These are phyloP conservation scores for Boletus subparvulus DNA, from an alignment of 768 basidiomycete species.

Conservation along the genomic window DNA sequence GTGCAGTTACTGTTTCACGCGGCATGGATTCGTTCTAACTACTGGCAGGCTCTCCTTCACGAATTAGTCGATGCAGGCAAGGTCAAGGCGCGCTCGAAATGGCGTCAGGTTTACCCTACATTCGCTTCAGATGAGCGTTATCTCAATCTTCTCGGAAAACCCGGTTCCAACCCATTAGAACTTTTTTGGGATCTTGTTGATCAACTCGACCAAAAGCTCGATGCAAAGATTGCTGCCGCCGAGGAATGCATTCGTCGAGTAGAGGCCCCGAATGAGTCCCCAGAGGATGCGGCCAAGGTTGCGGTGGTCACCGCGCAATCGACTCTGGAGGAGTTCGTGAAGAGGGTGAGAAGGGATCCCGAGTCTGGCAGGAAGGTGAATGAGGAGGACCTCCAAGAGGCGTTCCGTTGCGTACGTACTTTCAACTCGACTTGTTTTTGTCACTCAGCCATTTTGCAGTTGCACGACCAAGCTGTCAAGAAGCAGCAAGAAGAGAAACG, in stretches of 20 bases:
- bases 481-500: constrained; percentile 84
- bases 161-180: constrained; percentile 93
- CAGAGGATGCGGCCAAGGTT: constrained; percentile 31
- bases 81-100: constrained; percentile 82
- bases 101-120: constrained; percentile 83
- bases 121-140: constrained; percentile 84
- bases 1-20: neutral
- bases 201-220: constrained; percentile 79
- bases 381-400: constrained; percentile 51
- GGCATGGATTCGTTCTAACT: neutral
- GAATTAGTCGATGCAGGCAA: constrained; percentile 64
- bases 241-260: constrained; percentile 56
- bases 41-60: constrained; percentile 60
- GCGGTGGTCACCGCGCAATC: constrained; percentile 55
- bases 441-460: constrained; percentile 41
- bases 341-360: constrained; percentile 54
- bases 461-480: constrained; percentile 68
- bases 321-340: constrained; percentile 60
- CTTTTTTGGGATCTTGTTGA: constrained; percentile 96
- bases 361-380: constrained; percentile 51
- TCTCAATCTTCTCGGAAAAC: constrained; percentile 82
- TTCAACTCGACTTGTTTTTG: neutral
- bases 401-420: constrained; percentile 61
- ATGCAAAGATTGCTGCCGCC: constrained; percentile 69
- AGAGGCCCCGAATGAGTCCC: constrained; percentile 32